Evolutionary conservation across 2,329 filamentous ascomycete genomes (phyloP), one percentile per base, ranked within the genome.

Genomic region (Sphaerostilbella broomeana): DNA sequence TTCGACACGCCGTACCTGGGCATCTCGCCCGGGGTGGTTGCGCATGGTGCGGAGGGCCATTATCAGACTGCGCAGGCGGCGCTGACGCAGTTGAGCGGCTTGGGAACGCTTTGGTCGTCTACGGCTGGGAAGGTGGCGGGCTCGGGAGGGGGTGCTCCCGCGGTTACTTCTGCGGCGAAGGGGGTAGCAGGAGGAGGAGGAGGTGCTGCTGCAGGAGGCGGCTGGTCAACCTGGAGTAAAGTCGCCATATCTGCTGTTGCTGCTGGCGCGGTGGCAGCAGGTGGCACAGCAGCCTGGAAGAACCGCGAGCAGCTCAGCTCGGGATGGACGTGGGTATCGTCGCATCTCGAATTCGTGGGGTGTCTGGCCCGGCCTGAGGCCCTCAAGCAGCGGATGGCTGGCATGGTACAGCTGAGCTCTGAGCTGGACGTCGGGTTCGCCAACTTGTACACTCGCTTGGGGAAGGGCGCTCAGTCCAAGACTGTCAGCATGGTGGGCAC

Each of bases 1-100:
- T 95, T 95, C 58, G 90, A 97, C 63, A 98, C 92, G 1, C 92
- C 92, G 1, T 98, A 85, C 59, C 73, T 92, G 2, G 84, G 85
- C 42, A 87, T 89, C 48, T 77, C 81, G 16, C 85, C 86, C 0
- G 83, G 84, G 18, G 84, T 92, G 2, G 81, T 92, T n/a, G 85
- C 86, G 4, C 84, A 90, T 58, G 80, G 82, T 44, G 89, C 90
- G 5, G 88, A 97, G 67, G 81, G 77, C 28, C 87, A 95, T 53
- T 90, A 90, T 64, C 83, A 61, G 47, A 60, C 81, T 45, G 81
- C 79, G 0, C 82, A 86, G 3, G 72, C 79, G 1, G 84, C 86
- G 4, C 75, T 92, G 37, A 67, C 77, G 6, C 73, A 80, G 59
- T 62, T 86, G 49, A 64, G 77, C 73, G 53, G 79, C 62, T 56